Percentiles rank a stretch among this genome's conserved stretches.
Evolutionary conservation across 2,329 filamentous ascomycete species (phyloP).

Genomic region (Aspergillus sergii): DNA sequence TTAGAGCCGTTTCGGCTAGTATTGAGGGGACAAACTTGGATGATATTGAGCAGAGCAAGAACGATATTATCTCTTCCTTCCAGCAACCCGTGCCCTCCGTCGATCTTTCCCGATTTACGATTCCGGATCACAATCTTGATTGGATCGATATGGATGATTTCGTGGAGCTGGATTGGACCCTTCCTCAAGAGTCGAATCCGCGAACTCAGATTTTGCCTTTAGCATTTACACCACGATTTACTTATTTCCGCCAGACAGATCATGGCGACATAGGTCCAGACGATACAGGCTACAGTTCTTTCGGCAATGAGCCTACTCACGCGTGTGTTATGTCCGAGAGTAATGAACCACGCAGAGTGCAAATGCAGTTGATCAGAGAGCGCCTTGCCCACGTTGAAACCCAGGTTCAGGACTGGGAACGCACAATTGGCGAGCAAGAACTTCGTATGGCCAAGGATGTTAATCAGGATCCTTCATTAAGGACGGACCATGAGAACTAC

Average conservation of each 20-base stretch:
- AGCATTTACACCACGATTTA: slow-evolving; percentile 90
- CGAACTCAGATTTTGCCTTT: slow-evolving; percentile 93
- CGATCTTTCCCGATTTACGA: slow-evolving; percentile 84
- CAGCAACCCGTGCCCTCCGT: slow-evolving; percentile 55
- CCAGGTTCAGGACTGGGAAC: slow-evolving; percentile 75
- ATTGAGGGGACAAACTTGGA: slow-evolving; percentile 80
- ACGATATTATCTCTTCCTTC: slow-evolving; percentile 61
- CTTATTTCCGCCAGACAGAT: slow-evolving; percentile 96
- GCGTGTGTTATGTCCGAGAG: slow-evolving; percentile 92
- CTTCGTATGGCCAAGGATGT: slow-evolving; percentile 60
- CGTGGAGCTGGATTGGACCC: slow-evolving; percentile 94
- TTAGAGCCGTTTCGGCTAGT: slow-evolving; percentile 88
- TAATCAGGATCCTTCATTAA: slow-evolving; percentile 49
- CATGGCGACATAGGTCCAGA: slow-evolving; percentile 77
- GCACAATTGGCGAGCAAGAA: slow-evolving; percentile 74
- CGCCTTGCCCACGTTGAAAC: slow-evolving; percentile 76
- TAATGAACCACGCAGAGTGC: slow-evolving; percentile 85
- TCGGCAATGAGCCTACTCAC: slow-evolving; percentile 91
- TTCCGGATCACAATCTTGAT: slow-evolving; percentile 90
- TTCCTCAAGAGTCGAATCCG: slow-evolving; percentile 85
- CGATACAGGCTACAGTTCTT: slow-evolving; percentile 79
- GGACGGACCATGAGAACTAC: slow-evolving; percentile 53
- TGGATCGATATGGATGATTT: slow-evolving; percentile 99
- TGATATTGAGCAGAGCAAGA: slow-evolving; percentile 64
- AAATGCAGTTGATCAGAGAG: slow-evolving; percentile 79